A percentile compares a stretch with the other conserved stretches of the same genome.
phyloP scores from a whole-genome alignment of 2,329 filamentous ascomycete species.

The Phialemoniopsis sp. region DNA sequence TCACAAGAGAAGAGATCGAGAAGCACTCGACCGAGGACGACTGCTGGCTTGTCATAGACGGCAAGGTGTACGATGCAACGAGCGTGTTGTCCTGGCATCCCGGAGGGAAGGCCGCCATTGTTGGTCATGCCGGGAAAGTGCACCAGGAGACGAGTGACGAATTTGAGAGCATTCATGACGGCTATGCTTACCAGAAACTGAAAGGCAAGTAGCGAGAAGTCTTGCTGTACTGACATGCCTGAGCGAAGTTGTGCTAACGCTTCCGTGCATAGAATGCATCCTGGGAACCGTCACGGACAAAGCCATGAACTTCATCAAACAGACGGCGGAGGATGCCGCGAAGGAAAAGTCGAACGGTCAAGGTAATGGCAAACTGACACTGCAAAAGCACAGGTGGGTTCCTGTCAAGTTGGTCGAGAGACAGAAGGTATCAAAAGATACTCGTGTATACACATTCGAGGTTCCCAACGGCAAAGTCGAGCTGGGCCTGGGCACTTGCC shows the following conservation, averaged over 20 bases:
- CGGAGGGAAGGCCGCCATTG: constrained; percentile 40
- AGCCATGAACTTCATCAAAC: constrained; percentile 38
- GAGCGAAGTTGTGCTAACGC: constrained; percentile 1
- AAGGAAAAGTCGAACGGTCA: constrained; percentile 26
- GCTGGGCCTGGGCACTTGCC: constrained; percentile 43
- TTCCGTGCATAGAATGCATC: constrained; percentile 34
- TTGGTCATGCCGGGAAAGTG: constrained; percentile 44
- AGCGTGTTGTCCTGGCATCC: constrained; percentile 43
- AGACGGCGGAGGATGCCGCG: constrained; percentile 32
- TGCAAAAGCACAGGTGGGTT: constrained; percentile 41
- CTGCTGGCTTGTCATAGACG: constrained; percentile 67
- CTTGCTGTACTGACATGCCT: background rate
- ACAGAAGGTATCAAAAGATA: constrained; percentile 35
- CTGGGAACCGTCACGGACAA: constrained; percentile 45
- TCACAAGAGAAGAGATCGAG: constrained; percentile 28
- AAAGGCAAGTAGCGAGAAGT: constrained; percentile 21
- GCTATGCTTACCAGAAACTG: constrained; percentile 43
- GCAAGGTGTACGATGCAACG: constrained; percentile 65
- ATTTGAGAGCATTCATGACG: constrained; percentile 46
- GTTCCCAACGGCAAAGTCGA: constrained; percentile 31
- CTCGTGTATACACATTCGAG: constrained; percentile 38
- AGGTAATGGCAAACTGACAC: constrained; percentile 21
- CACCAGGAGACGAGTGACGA: constrained; percentile 43
- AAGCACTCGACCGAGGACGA: constrained; percentile 42
- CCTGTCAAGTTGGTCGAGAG: constrained; percentile 33